Evolutionary conservation across 192 early-diverging fungal species (phyloP).

Genomic region (Umbelopsis ramanniana): DNA sequence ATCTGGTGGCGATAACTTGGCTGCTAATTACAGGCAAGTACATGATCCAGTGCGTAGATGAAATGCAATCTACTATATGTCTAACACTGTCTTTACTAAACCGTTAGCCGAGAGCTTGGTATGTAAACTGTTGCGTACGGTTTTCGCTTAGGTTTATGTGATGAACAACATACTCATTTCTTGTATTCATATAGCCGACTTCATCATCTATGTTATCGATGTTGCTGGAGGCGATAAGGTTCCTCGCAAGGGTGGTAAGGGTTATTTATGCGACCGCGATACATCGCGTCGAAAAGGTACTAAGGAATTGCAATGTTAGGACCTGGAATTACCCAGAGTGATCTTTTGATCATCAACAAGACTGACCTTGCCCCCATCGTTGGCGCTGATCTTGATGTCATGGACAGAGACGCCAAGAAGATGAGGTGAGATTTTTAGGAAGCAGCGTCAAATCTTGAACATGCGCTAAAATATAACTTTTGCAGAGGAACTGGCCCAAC

Average conservation of each 20-base stretch:
- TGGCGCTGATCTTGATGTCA: conserved; percentile 90
- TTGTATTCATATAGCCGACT: conserved; percentile 66
- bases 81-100: no score
- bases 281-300: no score
- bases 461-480: neutral
- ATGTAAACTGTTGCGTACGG: conserved; percentile 1
- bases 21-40: conserved; percentile 80
- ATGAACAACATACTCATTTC: neutral
- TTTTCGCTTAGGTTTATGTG: neutral
- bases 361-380: conserved; percentile 90
- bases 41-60: neutral
- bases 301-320: conserved; percentile 32
- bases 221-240: conserved; percentile 97
- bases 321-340: conserved; percentile 96
- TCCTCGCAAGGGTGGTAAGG: conserved; percentile 86
- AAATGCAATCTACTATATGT: conserved; percentile 18
- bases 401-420: conserved; percentile 86
- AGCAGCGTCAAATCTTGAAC: no score
- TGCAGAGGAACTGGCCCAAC: conserved; percentile 81
- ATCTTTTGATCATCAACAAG: conserved; percentile 96
- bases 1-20: conserved; percentile 93
- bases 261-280: neutral
- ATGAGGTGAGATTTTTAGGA: conserved; percentile 62
- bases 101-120: conserved; percentile 39
- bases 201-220: conserved; percentile 98